These are phyloP conservation scores for Dissophora ornata DNA, from an alignment of 192 early-diverging fungal species.

Conservation along the genomic window DNA sequence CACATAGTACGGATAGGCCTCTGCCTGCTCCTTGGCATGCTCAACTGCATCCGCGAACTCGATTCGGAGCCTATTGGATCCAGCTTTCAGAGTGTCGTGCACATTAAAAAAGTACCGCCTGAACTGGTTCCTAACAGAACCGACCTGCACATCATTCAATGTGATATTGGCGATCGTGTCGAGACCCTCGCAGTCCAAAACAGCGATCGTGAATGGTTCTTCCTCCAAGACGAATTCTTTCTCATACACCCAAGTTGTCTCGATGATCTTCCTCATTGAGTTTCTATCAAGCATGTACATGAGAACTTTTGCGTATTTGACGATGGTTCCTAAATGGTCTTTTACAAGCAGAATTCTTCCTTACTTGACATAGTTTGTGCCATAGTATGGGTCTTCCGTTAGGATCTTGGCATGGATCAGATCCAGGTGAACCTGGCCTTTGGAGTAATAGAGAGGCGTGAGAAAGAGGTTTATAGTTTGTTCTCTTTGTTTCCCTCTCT, in stretches of 20 bases:
- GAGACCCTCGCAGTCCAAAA: slow-evolving; percentile 61
- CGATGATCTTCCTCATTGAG: slow-evolving; percentile 16
- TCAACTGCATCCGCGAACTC: slow-evolving; percentile 50
- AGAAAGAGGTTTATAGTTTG: too few relatives aligned
- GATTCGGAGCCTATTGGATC: slow-evolving; percentile 33
- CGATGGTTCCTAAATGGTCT: too few relatives aligned
- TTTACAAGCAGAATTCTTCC: too few relatives aligned
- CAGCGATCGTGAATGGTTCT: not conserved
- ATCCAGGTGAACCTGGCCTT: slow-evolving; percentile 47
- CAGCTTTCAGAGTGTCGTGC: slow-evolving; percentile 12
- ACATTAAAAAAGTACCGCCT: slow-evolving; percentile 48
- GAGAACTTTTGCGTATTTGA: too few relatives aligned
- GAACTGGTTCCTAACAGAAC: slow-evolving; percentile 63
- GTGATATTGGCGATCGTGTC: slow-evolving; percentile 61
- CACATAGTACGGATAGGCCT: slow-evolving; percentile 44
- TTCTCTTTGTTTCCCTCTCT: too few relatives aligned
- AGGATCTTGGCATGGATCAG: slow-evolving; percentile 27
- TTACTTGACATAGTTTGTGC: slow-evolving; percentile 50
- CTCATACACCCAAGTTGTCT: slow-evolving; percentile 17
- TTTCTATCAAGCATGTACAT: slow-evolving; percentile 6
- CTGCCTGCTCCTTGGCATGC: slow-evolving; percentile 21
- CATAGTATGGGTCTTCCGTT: slow-evolving; percentile 26
- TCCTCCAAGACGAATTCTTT: slow-evolving; percentile 12
- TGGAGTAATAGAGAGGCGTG: not conserved
- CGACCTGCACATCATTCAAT: slow-evolving; percentile 56